These are phyloP conservation scores for Nitzschia palea DNA, from an alignment of 108 stramenopile species.

Conservation along the genomic window DNA sequence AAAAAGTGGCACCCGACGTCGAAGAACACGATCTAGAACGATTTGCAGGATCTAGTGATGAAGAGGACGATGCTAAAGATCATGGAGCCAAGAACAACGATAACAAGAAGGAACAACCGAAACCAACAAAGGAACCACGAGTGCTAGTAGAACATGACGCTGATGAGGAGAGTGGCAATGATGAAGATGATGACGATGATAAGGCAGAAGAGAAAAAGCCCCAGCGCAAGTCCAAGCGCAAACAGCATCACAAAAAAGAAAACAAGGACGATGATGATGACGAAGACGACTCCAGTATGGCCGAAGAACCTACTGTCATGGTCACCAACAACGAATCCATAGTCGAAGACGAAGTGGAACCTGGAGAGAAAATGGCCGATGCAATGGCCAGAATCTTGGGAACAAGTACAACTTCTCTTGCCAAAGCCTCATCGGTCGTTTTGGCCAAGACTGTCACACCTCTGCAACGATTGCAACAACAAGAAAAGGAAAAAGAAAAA, in stretches of 20 bases:
- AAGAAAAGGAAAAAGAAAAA: constrained; percentile 60
- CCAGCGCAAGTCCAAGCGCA: neutral
- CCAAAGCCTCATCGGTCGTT: constrained; percentile 37
- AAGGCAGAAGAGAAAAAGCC: constrained; percentile 5
- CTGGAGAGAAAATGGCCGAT: constrained; percentile 59
- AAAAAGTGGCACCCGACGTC: neutral
- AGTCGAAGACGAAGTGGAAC: constrained; percentile 14
- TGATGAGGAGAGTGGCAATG: constrained; percentile 32
- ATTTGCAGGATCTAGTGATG: constrained; percentile 87
- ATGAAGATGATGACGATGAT: constrained; percentile 28
- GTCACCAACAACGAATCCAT: constrained; percentile 30
- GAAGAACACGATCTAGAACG: constrained; percentile 58
- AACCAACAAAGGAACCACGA: constrained; percentile 4
- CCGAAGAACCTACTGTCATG: constrained; percentile 15
- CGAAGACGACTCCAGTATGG: too few relatives aligned
- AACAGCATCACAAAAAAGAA: constrained; percentile 23
- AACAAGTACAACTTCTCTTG: neutral
- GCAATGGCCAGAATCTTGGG: constrained; percentile 88
- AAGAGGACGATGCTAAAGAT: constrained; percentile 49
- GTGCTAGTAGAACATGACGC: constrained; percentile 5
- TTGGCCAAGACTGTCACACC: constrained; percentile 81
- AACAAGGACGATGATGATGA: constrained; percentile 32
- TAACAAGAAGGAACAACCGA: constrained; percentile 19
- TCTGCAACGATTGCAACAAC: constrained; percentile 62
- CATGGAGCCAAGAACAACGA: neutral